Percentiles rank a stretch among this genome's conserved stretches.
These are phyloP conservation scores for Borovskyia barvae DNA, from an alignment of 208 protist species.

Conservation along the genomic window DNA sequence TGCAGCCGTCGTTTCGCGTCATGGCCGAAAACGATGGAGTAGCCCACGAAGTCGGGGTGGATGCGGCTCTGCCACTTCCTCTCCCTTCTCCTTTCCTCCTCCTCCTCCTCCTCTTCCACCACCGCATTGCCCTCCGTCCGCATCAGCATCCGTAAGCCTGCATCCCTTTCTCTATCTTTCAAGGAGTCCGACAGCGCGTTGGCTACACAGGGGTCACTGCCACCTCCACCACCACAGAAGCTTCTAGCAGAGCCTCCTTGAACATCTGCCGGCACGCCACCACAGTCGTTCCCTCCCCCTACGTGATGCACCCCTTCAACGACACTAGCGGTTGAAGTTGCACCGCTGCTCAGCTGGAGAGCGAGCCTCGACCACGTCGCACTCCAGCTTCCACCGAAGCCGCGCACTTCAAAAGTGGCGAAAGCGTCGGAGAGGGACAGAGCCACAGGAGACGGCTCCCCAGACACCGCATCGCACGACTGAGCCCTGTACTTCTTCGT, in stretches of 20 bases:
- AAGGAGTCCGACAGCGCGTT: background rate
- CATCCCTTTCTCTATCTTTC: too few species aligned
- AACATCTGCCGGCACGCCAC: too few species aligned
- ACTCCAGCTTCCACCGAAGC: slow-evolving; percentile 42
- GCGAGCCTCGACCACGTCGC: slow-evolving; percentile 39
- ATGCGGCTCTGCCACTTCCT: slow-evolving; percentile 12
- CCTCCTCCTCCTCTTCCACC: too few species aligned
- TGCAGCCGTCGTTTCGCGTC: slow-evolving; percentile 74
- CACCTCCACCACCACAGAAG: background rate
- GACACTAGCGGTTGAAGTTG: too few species aligned
- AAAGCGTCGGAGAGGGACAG: slow-evolving; percentile 31
- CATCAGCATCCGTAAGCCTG: too few species aligned
- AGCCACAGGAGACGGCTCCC: slow-evolving; percentile 5
- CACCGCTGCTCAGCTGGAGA: slow-evolving; percentile 1
- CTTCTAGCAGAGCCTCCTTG: too few species aligned
- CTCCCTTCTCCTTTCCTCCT: slow-evolving; percentile 1
- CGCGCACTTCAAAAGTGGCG: slow-evolving; percentile 30
- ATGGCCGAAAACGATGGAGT: slow-evolving; percentile 68
- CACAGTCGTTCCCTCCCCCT: too few species aligned
- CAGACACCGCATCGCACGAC: background rate
- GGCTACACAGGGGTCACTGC: background rate
- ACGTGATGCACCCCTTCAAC: too few species aligned
- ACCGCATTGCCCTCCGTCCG: too few species aligned
- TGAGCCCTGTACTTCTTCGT: slow-evolving; percentile 7
- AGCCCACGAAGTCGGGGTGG: slow-evolving; percentile 10